Conservation (phyloP, 257 asterid species). For the Plantago ovata region DNA sequence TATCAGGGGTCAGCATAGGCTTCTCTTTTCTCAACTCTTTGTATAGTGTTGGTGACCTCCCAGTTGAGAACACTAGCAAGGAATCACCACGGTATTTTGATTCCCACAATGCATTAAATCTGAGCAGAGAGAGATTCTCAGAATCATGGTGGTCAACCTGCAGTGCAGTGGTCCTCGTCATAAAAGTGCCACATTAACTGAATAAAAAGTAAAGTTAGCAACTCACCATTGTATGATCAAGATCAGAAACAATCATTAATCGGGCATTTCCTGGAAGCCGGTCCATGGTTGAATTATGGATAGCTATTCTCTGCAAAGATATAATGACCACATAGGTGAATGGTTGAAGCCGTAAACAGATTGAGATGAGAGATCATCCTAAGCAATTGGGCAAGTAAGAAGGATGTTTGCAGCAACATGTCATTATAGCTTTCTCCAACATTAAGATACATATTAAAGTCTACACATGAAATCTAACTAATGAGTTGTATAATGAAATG, state of each 20-base stretch:
- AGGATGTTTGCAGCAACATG: too few species aligned
- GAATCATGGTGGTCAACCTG: slow-evolving; percentile 95
- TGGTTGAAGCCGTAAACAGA: slow-evolving; percentile 9
- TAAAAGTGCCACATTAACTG: slow-evolving; percentile 11
- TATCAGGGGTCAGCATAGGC: slow-evolving; percentile 97
- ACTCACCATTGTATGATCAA: slow-evolving; percentile 93
- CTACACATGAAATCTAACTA: background rate
- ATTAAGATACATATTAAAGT: too few species aligned
- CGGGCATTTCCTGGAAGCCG: slow-evolving; percentile 64
- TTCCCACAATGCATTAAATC: slow-evolving; percentile 97
- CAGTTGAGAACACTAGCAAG: slow-evolving; percentile 92
- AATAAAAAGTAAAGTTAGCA: slow-evolving; percentile 5
- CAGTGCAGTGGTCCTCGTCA: slow-evolving; percentile 23
- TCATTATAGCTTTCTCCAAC: too few species aligned
- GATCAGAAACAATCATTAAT: slow-evolving; percentile 97
- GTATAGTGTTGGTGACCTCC: slow-evolving; percentile 93
- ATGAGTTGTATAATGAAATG: background rate
- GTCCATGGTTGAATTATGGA: slow-evolving; percentile 45
- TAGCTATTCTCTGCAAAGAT: slow-evolving; percentile 40
- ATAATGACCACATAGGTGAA: slow-evolving; percentile 8
- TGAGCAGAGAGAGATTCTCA: slow-evolving; percentile 75
- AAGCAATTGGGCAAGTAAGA: too few species aligned
- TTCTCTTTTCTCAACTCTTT: slow-evolving; percentile 90
- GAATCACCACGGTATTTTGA: slow-evolving; percentile 79
- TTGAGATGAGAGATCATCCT: background rate